These are phyloP conservation scores for Blastocystis sp. DNA, from an alignment of 352 stramenopile genomes.

Conservation along the genomic window DNA sequence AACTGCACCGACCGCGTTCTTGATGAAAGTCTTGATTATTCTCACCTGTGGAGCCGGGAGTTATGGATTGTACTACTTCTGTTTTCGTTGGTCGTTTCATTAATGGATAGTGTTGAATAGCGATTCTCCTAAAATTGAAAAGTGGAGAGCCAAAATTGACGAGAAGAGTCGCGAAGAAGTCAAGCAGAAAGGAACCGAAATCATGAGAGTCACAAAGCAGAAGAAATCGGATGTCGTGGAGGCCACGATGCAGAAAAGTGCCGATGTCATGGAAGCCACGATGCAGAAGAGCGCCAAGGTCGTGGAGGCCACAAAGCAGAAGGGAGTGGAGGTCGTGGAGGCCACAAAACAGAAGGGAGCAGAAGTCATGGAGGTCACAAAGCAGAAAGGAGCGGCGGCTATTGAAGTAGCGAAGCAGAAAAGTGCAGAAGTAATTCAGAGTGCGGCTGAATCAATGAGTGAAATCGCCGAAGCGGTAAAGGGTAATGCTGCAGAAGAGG, in stretches of 20 bases:
- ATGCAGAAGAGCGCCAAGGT: background rate
- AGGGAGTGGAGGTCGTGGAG: background rate
- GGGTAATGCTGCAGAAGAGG: background rate
- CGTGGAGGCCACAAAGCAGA: background rate
- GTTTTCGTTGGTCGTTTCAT: background rate
- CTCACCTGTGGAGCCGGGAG: background rate
- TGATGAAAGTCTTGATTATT: constrained; percentile 39
- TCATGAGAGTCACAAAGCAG: background rate
- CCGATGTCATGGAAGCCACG: background rate
- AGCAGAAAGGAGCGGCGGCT: background rate
- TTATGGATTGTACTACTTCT: constrained; percentile 32
- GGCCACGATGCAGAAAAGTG: background rate
- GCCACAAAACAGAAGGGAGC: background rate
- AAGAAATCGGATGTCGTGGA: background rate
- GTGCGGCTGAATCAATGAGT: background rate
- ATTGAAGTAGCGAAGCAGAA: background rate
- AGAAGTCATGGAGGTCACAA: background rate
- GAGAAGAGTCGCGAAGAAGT: background rate
- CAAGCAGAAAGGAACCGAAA: background rate
- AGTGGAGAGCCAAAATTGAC: background rate
- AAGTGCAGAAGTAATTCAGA: background rate
- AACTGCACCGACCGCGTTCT: constrained; percentile 2
- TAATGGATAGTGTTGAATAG: background rate
- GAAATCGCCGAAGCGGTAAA: background rate
- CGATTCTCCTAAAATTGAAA: background rate